phyloP scores from a whole-genome alignment of 768 basidiomycete species.

The Phaeotremella fagi region DNA sequence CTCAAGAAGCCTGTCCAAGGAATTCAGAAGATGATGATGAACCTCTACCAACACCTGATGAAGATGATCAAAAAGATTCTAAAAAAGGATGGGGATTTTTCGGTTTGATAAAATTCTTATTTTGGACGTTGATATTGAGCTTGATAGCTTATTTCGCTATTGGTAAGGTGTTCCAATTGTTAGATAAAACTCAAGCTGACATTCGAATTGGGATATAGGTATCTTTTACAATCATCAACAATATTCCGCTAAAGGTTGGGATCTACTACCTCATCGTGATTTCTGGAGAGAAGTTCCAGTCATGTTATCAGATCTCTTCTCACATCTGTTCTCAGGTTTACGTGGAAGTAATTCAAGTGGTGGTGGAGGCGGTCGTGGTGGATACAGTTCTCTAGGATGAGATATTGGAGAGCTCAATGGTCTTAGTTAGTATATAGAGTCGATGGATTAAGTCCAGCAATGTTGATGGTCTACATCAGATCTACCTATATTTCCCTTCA shows the following conservation, averaged over 20 bases:
- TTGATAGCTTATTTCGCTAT: slow-evolving; percentile 41
- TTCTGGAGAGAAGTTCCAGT: slow-evolving; percentile 47
- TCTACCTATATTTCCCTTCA: not conserved
- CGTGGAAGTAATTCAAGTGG: slow-evolving; percentile 26
- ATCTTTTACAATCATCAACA: slow-evolving; percentile 49
- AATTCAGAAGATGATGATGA: not conserved
- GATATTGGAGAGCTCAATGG: not conserved
- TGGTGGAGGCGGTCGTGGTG: slow-evolving; percentile 24
- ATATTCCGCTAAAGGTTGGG: slow-evolving; percentile 48
- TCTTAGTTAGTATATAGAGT: too few relatives aligned
- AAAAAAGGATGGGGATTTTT: slow-evolving; percentile 31
- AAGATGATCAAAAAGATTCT: slow-evolving; percentile 2
- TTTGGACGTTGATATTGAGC: slow-evolving; percentile 37
- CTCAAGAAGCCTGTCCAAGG: slow-evolving; percentile 42
- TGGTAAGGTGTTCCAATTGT: slow-evolving; percentile 39
- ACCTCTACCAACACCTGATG: not conserved
- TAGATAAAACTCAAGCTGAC: too few relatives aligned
- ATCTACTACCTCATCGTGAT: slow-evolving; percentile 47
- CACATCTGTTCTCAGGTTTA: slow-evolving; percentile 39
- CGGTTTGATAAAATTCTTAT: slow-evolving; percentile 42
- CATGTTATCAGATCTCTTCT: slow-evolving; percentile 33
- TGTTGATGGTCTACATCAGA: not conserved
- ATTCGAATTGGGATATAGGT: slow-evolving; percentile 20
- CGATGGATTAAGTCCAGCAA: too few relatives aligned
- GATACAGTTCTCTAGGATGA: slow-evolving; percentile 39